Conservation (phyloP, 495 filamentous ascomycete species). For the Apodospora peruviana region DNA sequence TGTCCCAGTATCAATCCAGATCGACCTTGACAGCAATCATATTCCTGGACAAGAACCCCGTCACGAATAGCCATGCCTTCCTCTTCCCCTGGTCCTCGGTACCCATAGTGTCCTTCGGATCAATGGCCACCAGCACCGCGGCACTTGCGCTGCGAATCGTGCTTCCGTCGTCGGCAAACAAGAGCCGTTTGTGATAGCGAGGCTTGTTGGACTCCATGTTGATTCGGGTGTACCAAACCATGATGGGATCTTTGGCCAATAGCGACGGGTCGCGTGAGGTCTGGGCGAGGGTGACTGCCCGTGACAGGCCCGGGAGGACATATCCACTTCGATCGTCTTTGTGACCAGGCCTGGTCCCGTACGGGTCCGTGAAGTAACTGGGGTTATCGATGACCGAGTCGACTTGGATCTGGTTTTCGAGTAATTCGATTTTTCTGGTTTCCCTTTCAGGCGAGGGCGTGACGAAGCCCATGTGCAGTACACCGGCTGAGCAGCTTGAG, state of each 20-base stretch:
- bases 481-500: conserved; percentile 28
- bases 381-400: conserved; percentile 53
- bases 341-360: conserved; percentile 42
- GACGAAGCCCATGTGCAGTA: conserved; percentile 21
- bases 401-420: conserved; percentile 35
- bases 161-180: conserved; percentile 57
- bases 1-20: no score
- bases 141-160: conserved; percentile 46
- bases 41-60: conserved; percentile 49
- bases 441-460: conserved; percentile 29
- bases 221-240: conserved; percentile 43
- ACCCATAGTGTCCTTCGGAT: conserved; percentile 30
- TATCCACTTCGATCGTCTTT: conserved; percentile 53
- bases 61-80: conserved; percentile 53
- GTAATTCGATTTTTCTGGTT: conserved; percentile 35
- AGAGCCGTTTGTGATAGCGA: conserved; percentile 36
- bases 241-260: conserved; percentile 34
- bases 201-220: background rate
- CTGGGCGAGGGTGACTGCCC: conserved; percentile 28
- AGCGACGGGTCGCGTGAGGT: conserved; percentile 28
- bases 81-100: conserved; percentile 18
- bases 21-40: conserved; percentile 52
- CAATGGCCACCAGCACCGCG: conserved; percentile 49
- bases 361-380: conserved; percentile 47
- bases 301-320: conserved; percentile 44